Evolutionary conservation across 2,329 filamentous ascomycete genomes (phyloP), one percentile per base, ranked within the genome.

Genomic region (Stylonectria norvegica): DNA sequence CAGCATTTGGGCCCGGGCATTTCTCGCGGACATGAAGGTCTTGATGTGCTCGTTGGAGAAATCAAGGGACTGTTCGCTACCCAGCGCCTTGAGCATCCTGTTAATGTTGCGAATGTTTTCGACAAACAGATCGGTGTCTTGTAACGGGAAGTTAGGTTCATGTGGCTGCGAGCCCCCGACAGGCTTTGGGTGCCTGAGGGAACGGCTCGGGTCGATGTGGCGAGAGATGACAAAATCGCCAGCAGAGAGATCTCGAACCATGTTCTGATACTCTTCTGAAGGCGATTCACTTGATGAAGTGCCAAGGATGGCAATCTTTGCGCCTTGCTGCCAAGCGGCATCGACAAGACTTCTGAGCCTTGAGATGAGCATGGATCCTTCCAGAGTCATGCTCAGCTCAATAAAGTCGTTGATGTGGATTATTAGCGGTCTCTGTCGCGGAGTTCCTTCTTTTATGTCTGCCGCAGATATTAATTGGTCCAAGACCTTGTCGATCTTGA

Each of bases 321-420:
- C 76, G 4, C 89, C 89, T 27, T 79, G 73, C 38, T 76, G 73
- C 71, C 90, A 85, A 42, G 83, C 75, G 43, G 78, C 76, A 53
- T 90, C 83, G 18, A 95, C 79, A 5, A 85, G 71, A 34, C 78
- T 75, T 38, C 86, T 81, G 10, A 98, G 67, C 43, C 83, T 80
- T 28, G 73, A 69, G 6, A 96, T 67, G 20, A 97, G 76, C 16
- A 77, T 73, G 2, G 78, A 72, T 9, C 89, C 88, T 42, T 88
- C 81, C 5, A 76, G 62, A 1, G 85, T 83, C 57, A 78, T 76
- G 53, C 76, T 79, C 7, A 98, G 72, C 48, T 94, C 87, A 38
- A 86, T 81, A 56, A 89, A 86, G 60, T 97, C 88, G 58, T 86
- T 79, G 10, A 95, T 68, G 53, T 88, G 88, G 27, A 94, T 72